Evolutionary conservation across 768 basidiomycete species (phyloP).

Genomic region (Podaxis sp.): DNA sequence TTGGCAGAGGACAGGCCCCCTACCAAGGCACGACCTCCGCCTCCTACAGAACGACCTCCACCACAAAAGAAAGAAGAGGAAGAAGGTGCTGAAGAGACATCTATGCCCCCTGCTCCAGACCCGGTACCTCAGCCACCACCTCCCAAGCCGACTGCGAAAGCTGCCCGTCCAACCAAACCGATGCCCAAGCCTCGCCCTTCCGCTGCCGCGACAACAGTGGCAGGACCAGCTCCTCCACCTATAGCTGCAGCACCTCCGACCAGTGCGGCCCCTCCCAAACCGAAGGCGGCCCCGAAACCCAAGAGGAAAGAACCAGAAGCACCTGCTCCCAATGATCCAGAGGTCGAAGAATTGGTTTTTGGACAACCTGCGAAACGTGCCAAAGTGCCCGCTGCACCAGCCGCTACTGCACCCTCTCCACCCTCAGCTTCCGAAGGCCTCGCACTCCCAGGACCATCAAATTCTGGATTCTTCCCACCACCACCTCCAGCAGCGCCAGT

Average conservation of each 20-base stretch:
- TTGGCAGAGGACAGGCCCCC: conserved; percentile 15
- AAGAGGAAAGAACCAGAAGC: conserved; percentile 8
- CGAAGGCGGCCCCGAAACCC: background rate
- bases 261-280: conserved; percentile 26
- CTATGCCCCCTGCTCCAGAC: conserved; percentile 22
- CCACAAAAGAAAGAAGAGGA: conserved; percentile 32
- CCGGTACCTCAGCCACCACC: conserved; percentile 29
- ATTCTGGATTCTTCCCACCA: conserved; percentile 11
- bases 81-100: conserved; percentile 31
- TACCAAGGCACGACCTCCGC: conserved; percentile 15
- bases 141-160: conserved; percentile 31
- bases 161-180: conserved; percentile 29
- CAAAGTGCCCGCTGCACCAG: background rate
- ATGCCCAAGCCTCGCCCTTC: conserved; percentile 22
- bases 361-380: conserved; percentile 14
- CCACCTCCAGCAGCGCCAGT: background rate
- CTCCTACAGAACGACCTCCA: conserved; percentile 7
- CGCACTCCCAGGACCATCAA: conserved; percentile 15
- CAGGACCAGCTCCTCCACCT: conserved; percentile 25
- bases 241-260: conserved; percentile 29
- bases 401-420: background rate
- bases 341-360: conserved; percentile 9
- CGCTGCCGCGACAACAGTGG: background rate
- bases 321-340: background rate
- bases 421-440: conserved; percentile 6